Evolutionary conservation across 129 eudicot species (phyloP), one percentile per base, ranked within the genome.

Genomic region (Artemisia tridentata): DNA sequence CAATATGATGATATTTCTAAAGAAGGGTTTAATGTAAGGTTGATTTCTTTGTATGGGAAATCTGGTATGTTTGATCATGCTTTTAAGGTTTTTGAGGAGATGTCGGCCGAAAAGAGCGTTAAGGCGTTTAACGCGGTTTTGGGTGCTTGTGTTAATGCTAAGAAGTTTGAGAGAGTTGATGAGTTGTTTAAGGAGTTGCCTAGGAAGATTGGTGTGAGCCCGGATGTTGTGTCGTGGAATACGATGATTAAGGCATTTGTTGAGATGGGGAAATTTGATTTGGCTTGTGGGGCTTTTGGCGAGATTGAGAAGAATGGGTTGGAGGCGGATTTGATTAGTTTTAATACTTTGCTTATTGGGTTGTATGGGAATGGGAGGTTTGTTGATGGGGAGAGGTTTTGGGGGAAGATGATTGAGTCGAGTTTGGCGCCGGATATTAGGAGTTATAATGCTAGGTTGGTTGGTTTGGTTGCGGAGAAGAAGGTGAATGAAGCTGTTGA

Each of bases 11-110:
- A 74, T 15, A 85, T 88, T 27, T 57, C 75, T 25, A 68, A 82
- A 19, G 95, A 88, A 75, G 77, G 79, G 23, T 88, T 84, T 65
- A 67, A 78, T 1, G 79, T 60, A 3, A 75, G 90, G 12, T 76
- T 88, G 54, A 78, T 88, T 7, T 45, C 72, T 7, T 59, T 82
- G 29, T 88, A 88, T 62, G 90, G 88, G 1, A 75, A 72, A 50
- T 63, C 90, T 2, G 81, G 78, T 21, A 87, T 87, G 95, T 69
- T 77, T 20, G 86, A 82, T 38, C 82, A 85, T 56, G 90, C 95
- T 3, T 80, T 45, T 20, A 75, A 88, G 79, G 64, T 88, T 88
- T 88, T 88, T 75, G 95, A 82, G 16, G 95, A 88, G 80, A 79
- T 88, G 95, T 84, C 90, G 56, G 85, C 3, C 41, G 76, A 68